Conservation (phyloP, 768 basidiomycete genomes). For the Tylopilus plumbeoviolaceoides region DNA sequence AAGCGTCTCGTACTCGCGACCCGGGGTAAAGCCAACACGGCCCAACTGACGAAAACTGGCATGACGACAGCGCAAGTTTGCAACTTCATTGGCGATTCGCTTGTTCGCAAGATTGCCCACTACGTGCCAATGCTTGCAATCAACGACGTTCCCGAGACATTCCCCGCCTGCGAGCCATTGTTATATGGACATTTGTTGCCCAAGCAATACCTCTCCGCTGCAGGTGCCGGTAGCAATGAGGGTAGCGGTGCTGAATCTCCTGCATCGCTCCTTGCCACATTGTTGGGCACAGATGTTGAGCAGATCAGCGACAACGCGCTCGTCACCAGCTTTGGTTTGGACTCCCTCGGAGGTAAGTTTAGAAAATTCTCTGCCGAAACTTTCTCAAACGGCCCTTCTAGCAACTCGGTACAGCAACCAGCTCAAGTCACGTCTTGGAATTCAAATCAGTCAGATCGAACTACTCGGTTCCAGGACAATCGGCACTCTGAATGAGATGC, state of each 20-base stretch:
- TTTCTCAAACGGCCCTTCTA: neutral
- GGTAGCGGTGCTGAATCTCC: constrained; percentile 18
- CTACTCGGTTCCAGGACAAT: constrained; percentile 25
- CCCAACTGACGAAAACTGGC: constrained; percentile 28
- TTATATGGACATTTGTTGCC: constrained; percentile 25
- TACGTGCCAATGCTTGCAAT: constrained; percentile 29
- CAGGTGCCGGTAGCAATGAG: constrained; percentile 10
- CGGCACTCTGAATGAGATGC: constrained; percentile 23
- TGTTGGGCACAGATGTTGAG: constrained; percentile 24
- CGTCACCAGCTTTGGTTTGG: constrained; percentile 27
- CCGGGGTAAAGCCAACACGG: constrained; percentile 26
- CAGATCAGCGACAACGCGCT: constrained; percentile 29
- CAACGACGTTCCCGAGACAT: constrained; percentile 21
- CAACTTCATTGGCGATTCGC: constrained; percentile 30
- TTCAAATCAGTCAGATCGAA: constrained; percentile 25
- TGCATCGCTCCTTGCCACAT: constrained; percentile 21
- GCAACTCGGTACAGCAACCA: constrained; percentile 30
- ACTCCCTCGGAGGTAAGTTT: constrained; percentile 24
- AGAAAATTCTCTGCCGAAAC: neutral
- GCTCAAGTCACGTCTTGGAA: constrained; percentile 24
- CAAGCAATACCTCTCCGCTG: constrained; percentile 17
- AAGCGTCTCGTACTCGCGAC: constrained; percentile 28
- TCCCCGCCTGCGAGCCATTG: constrained; percentile 25
- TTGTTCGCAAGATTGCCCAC: constrained; percentile 27
- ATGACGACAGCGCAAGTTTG: constrained; percentile 32